Conservation (phyloP, 1,139 yeast genomes). For the Debaryomycetaceae sp. region DNA sequence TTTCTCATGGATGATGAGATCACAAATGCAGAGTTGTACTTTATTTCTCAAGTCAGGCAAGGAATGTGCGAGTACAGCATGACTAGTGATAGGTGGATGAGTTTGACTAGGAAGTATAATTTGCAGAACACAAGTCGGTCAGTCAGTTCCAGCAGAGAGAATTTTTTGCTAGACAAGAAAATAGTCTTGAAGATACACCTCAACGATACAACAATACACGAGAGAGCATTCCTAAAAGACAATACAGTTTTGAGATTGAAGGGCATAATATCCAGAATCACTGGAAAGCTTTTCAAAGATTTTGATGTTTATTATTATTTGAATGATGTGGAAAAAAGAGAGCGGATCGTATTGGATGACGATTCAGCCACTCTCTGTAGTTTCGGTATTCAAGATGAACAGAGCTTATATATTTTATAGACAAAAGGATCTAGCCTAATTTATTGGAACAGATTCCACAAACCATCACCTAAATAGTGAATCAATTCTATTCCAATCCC, state of each 20-base stretch:
- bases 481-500: conserved; percentile 87
- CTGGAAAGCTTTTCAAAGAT: conserved; percentile 13
- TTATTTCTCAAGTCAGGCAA: conserved; percentile 48
- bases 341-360: conserved; percentile 20
- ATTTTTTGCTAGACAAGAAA: conserved; percentile 9
- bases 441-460: conserved; percentile 58
- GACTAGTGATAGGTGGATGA: conserved; percentile 21
- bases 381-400: conserved; percentile 26
- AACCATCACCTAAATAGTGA: conserved; percentile 87
- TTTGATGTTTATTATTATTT: conserved; percentile 17
- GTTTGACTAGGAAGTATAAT: conserved; percentile 22
- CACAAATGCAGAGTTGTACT: conserved; percentile 63
- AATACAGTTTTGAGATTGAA: conserved; percentile 27
- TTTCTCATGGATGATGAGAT: conserved; percentile 45
- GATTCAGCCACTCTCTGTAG: conserved; percentile 34
- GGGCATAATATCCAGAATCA: conserved; percentile 18
- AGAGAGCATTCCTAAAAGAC: conserved; percentile 18
- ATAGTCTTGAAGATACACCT: conserved; percentile 10
- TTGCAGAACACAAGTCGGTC: conserved; percentile 6
- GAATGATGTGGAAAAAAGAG: conserved; percentile 10
- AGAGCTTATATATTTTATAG: conserved; percentile 16
- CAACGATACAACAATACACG: conserved; percentile 4
- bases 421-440: conserved; percentile 2
- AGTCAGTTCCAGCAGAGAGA: neutral
- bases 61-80: conserved; percentile 24